Percentiles rank a stretch among this genome's conserved stretches.
Conservation (phyloP, 139 green algal species). For the Tetratostichococcus sp. region DNA sequence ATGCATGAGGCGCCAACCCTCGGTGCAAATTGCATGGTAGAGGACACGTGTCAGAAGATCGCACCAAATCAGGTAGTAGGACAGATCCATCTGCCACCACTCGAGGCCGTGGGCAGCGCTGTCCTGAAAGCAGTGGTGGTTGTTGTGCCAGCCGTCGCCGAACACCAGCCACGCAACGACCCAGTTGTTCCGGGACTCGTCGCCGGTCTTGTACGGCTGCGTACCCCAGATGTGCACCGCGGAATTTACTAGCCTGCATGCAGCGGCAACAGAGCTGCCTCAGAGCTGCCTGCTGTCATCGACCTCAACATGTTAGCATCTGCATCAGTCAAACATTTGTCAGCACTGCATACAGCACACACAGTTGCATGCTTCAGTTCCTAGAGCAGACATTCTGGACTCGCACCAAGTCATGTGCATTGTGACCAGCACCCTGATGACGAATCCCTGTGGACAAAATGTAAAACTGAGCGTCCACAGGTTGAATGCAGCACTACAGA, state of each 20-base stretch:
- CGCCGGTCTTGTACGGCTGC: conserved; percentile 39
- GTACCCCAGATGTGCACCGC: conserved; percentile 69
- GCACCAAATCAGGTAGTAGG: conserved; percentile 13
- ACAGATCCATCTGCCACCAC: conserved; percentile 69
- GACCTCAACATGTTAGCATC: neutral
- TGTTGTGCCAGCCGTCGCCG: conserved; percentile 74
- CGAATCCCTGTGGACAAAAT: conserved; percentile 19
- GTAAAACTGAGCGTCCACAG: neutral
- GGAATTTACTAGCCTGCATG: conserved; percentile 64
- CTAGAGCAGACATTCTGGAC: neutral
- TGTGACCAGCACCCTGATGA: conserved; percentile 55
- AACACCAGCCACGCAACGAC: conserved; percentile 68
- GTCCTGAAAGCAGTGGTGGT: conserved; percentile 74
- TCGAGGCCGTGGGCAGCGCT: conserved; percentile 62
- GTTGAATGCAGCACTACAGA: too few relatives aligned
- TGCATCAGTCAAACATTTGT: neutral
- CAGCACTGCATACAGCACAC: too few relatives aligned
- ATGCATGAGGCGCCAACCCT: too few relatives aligned
- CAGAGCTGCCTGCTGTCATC: too few relatives aligned
- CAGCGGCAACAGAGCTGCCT: conserved; percentile 31
- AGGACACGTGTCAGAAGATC: too few relatives aligned
- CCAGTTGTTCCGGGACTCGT: conserved; percentile 44
- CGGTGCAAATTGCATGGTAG: too few relatives aligned
- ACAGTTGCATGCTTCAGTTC: too few relatives aligned
- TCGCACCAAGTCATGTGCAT: conserved; percentile 52